phyloP scores from a whole-genome alignment of 2,329 filamentous ascomycete genomes.

The Fusarium praegraminearum region DNA sequence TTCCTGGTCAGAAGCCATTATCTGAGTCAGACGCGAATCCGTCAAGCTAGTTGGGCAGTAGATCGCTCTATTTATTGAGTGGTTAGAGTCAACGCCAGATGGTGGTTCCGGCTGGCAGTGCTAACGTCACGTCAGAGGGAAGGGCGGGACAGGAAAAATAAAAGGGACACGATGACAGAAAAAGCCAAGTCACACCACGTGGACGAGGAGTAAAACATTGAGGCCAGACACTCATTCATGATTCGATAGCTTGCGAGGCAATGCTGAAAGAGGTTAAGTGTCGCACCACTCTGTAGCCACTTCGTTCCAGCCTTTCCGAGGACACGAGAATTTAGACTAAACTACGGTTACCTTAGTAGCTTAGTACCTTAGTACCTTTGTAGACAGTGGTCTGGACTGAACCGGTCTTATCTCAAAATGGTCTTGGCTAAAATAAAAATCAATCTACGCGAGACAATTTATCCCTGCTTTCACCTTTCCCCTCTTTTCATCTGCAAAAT shows the following conservation, averaged over 20 bases:
- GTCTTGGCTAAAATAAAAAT: background rate
- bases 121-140: background rate
- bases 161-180: background rate
- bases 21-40: background rate
- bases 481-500: background rate
- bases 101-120: background rate
- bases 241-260: background rate
- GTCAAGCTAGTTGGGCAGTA: background rate
- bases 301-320: background rate
- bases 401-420: background rate
- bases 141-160: background rate
- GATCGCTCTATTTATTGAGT: background rate
- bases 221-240: background rate
- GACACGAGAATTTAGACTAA: too few species aligned
- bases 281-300: background rate
- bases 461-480: background rate
- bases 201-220: background rate
- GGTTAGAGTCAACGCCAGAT: background rate
- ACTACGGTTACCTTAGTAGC: too few species aligned
- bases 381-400: background rate
- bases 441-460: background rate
- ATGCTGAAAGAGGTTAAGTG: background rate
- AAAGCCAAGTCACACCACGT: background rate
- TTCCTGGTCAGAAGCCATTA: slow-evolving; percentile 9
- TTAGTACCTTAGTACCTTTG: too few species aligned